Conservation (phyloP, 2,329 filamentous ascomycete species). For the Lecanicillium sp. region DNA sequence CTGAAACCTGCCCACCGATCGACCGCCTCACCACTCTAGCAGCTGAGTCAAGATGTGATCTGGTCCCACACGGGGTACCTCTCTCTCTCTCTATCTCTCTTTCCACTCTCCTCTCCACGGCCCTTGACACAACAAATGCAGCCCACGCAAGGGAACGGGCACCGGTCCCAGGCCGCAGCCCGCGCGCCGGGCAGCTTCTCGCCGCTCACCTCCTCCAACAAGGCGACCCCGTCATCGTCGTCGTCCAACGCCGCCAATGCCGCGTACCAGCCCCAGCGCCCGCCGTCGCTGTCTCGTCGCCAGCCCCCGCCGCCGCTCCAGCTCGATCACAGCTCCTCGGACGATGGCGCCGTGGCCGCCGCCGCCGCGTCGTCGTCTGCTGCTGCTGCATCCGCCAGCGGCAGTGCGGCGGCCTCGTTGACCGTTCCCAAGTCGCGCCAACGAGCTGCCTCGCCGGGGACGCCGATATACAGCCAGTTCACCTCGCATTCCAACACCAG, state of each 20-base stretch:
- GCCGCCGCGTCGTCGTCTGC: constrained; percentile 4
- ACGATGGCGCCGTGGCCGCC: constrained; percentile 8
- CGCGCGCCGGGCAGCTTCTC: constrained; percentile 50
- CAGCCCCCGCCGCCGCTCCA: constrained; percentile 24
- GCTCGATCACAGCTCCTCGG: constrained; percentile 18
- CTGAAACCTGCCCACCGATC: not conserved
- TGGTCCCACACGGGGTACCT: too few species aligned
- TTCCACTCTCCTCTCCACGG: too few species aligned
- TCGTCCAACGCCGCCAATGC: constrained; percentile 16
- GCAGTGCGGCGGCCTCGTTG: constrained; percentile 27
- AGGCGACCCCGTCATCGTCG: constrained; percentile 12
- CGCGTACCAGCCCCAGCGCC: constrained; percentile 11
- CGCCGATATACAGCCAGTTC: constrained; percentile 42
- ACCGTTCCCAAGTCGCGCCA: constrained; percentile 39
- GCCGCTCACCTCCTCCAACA: constrained; percentile 30
- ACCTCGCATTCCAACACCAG: constrained; percentile 39
- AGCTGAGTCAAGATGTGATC: constrained; percentile 4
- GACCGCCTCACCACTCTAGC: not conserved
- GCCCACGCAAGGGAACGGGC: constrained; percentile 26
- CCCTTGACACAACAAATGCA: constrained; percentile 33
- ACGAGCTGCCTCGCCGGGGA: constrained; percentile 27
- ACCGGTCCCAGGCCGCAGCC: constrained; percentile 20
- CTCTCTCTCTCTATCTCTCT: too few species aligned
- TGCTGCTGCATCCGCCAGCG: constrained; percentile 18
- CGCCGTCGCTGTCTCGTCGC: constrained; percentile 16